phyloP scores from a whole-genome alignment of 139 green algal genomes.

The Volvox africanus region DNA sequence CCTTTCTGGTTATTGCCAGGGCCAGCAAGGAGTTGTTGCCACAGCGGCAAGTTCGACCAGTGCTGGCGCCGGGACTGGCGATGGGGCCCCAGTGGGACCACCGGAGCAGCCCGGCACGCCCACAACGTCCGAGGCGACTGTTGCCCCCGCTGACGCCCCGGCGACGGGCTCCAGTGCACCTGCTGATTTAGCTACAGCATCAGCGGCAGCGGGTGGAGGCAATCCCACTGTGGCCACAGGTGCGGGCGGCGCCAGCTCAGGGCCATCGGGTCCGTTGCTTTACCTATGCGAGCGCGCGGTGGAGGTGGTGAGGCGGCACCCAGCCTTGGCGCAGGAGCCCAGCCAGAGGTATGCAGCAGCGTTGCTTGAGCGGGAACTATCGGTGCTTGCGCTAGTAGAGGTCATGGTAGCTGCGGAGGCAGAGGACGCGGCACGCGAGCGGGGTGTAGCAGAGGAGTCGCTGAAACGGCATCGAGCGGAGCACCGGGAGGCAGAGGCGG shows the following conservation, averaged over 20 bases:
- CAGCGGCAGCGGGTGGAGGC: neutral
- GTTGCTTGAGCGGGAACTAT: conserved; percentile 79
- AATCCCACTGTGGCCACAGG: neutral
- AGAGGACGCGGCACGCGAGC: conserved; percentile 58
- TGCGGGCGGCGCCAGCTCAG: neutral
- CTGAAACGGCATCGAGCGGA: conserved; percentile 60
- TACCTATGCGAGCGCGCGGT: conserved; percentile 69
- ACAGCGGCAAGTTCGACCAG: neutral
- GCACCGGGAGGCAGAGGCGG: conserved; percentile 66
- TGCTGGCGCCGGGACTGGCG: neutral
- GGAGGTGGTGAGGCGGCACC: conserved; percentile 62
- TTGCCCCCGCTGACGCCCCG: neutral
- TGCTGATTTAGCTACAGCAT: neutral
- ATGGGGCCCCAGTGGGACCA: neutral
- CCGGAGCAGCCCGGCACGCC: conserved; percentile 42
- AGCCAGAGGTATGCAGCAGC: conserved; percentile 72
- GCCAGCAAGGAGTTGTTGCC: conserved; percentile 1
- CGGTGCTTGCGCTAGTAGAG: conserved; percentile 75
- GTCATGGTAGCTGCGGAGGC: conserved; percentile 77
- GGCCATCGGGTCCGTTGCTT: conserved; percentile 45
- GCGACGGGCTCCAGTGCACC: neutral
- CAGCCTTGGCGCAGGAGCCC: conserved; percentile 61
- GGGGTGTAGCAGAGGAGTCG: conserved; percentile 61
- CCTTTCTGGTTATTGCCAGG: conserved; percentile 58
- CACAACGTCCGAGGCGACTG: neutral